Base-by-base conservation (phyloP, 2,329 filamentous ascomycete species). In the Neobulgaria alba region DNA sequence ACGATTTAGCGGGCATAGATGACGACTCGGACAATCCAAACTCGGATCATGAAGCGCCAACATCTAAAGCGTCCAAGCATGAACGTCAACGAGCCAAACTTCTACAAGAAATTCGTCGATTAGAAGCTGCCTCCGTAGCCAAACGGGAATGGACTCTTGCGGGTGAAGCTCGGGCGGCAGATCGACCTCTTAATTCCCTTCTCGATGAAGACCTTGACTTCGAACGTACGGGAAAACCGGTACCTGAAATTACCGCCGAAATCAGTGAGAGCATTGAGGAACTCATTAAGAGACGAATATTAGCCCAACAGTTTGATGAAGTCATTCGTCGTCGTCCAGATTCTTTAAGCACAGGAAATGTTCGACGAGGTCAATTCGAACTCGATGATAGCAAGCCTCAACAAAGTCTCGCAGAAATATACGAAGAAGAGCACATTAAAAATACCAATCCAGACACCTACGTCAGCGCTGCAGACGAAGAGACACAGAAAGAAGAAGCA, bases 201-300 rank as follows among this genome's bases (percentile, higher is more conserved):
- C 76, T 98, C 1, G 89, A 96, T 59, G 79, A 96, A 65, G 88
- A 96, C 55, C 74, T 98, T 18, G 90, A 96, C 51, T 98, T 96
- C 58, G 92, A 98, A 65, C 80, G 93, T 55, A 79, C 86, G 16
- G 92, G 92, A 57, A 98, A 96, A 62, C 90, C 92, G 0, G 83
- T 96, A 1, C 87, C 90, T 1, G 85, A 96, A 46, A 88, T 95
- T 60, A 96, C 92, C 0, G 82, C 85, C 31, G 89, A 95, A 61
- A 73, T 93, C 30, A 93, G 80, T 39, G 89, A 95, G 61, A 80
- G 81, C 54, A 93, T 98, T 42, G 92, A 98, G 63, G 82, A 85
- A 23, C 75, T 98, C 44, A 89, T 98, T 67, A 96, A 96, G 65
- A 79, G 87, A 29, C 83, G 92, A 36, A 95, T 98, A 52, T 67